Conservation (phyloP, 768 basidiomycete species). For the Cubamyces lactineus region DNA sequence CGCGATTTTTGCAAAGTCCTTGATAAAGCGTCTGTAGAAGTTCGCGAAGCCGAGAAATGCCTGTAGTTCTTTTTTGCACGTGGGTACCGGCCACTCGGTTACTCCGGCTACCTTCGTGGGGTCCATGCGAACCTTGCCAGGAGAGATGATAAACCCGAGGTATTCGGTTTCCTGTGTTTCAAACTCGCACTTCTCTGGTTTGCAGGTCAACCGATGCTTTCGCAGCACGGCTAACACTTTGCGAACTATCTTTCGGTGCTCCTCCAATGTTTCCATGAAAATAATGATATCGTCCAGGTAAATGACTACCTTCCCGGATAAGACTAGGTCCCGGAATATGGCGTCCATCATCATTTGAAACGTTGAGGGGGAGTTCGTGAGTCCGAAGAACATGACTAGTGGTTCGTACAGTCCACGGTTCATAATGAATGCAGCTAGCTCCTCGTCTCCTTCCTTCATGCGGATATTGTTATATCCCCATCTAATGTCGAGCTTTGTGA, state of each 20-base stretch:
- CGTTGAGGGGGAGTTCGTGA: conserved; percentile 40
- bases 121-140: conserved; percentile 36
- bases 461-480: conserved; percentile 39
- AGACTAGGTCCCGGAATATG: conserved; percentile 38
- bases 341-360: conserved; percentile 43
- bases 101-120: conserved; percentile 37
- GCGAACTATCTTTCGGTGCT: conserved; percentile 24
- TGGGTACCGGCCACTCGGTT: conserved; percentile 35
- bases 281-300: conserved; percentile 49
- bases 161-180: conserved; percentile 32
- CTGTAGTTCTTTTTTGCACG: conserved; percentile 26
- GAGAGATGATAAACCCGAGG: conserved; percentile 36
- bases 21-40: conserved; percentile 38
- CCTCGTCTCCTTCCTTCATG: conserved; percentile 46
- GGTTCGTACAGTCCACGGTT: conserved; percentile 43
- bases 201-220: conserved; percentile 39
- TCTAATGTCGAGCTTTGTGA: conserved; percentile 34
- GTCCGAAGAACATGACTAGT: conserved; percentile 43
- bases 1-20: conserved; percentile 33
- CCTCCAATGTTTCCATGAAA: conserved; percentile 20
- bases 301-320: conserved; percentile 40
- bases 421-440: conserved; percentile 45
- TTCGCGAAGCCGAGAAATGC: conserved; percentile 36
- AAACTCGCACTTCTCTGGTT: conserved; percentile 44
- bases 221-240: conserved; percentile 34